Evolutionary conservation across 805 yeast species (phyloP).

Genomic region (Cyberlindnera maclurae): DNA sequence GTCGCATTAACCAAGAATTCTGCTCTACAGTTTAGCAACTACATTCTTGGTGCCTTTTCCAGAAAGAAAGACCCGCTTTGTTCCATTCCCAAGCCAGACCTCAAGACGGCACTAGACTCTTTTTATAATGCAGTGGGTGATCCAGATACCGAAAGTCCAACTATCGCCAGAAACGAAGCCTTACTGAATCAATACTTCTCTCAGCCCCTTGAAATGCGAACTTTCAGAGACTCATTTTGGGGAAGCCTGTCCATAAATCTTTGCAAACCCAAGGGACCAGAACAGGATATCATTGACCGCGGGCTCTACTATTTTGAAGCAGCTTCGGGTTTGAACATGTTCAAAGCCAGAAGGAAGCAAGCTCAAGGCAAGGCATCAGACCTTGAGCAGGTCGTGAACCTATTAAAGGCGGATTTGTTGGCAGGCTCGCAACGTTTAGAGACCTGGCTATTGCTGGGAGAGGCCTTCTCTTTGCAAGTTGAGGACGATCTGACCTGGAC

Average conservation of each 20-base stretch:
- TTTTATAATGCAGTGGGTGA: constrained; percentile 67
- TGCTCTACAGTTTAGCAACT: constrained; percentile 34
- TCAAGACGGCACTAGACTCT: constrained; percentile 65
- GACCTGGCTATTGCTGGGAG: constrained; percentile 81
- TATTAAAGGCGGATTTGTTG: constrained; percentile 58
- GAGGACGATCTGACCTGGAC: constrained; percentile 94
- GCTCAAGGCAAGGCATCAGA: constrained; percentile 81
- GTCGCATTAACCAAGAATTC: constrained; percentile 33
- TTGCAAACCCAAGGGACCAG: constrained; percentile 26
- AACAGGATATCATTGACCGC: constrained; percentile 31
- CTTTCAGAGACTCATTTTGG: constrained; percentile 42
- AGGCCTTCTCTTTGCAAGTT: constrained; percentile 66
- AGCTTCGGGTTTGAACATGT: constrained; percentile 57
- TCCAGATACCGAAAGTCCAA: constrained; percentile 38
- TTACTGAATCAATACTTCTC: constrained; percentile 41
- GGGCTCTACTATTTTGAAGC: constrained; percentile 73
- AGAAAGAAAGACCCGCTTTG: constrained; percentile 53
- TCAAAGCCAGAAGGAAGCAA: constrained; percentile 59
- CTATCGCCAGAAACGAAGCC: constrained; percentile 39
- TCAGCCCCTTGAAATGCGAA: constrained; percentile 34
- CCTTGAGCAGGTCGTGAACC: constrained; percentile 61
- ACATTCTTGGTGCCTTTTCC: constrained; percentile 48
- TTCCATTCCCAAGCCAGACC: constrained; percentile 56
- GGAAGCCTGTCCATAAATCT: constrained; percentile 37
- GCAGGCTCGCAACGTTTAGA: constrained; percentile 67